Conservation (phyloP, 2,329 filamentous ascomycete species). For the Ceratocystis diversiconidia region DNA sequence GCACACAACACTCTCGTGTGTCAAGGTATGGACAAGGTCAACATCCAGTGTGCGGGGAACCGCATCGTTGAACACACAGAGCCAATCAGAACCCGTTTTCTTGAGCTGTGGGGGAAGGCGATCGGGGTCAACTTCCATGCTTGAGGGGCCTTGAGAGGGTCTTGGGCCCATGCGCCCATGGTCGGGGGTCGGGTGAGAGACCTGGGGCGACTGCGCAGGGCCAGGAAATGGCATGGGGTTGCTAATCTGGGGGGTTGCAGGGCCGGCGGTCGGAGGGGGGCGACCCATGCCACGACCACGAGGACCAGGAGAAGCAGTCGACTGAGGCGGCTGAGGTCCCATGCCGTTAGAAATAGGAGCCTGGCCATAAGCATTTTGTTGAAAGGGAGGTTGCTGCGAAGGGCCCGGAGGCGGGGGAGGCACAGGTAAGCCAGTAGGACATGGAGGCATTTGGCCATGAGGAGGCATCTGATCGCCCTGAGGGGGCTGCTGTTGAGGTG, state of each 20-base stretch:
- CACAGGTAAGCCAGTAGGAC: constrained; percentile 36
- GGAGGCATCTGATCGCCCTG: constrained; percentile 45
- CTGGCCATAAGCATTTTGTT: constrained; percentile 54
- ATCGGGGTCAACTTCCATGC: constrained; percentile 64
- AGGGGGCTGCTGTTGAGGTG: constrained; percentile 51
- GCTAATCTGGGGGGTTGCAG: constrained; percentile 84
- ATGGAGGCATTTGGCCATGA: constrained; percentile 35
- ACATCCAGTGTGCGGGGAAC: constrained; percentile 84
- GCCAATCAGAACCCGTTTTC: constrained; percentile 85
- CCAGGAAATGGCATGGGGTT: constrained; percentile 77
- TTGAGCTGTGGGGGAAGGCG: constrained; percentile 74
- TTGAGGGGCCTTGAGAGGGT: constrained; percentile 27
- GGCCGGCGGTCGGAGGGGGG: constrained; percentile 45
- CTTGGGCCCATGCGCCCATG: constrained; percentile 39
- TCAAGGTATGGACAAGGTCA: constrained; percentile 81
- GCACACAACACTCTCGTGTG: constrained; percentile 93
- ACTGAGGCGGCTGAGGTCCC: constrained; percentile 66
- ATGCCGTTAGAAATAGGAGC: constrained; percentile 53
- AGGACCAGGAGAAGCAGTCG: constrained; percentile 75
- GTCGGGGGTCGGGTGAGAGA: constrained; percentile 69
- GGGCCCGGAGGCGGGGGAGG: constrained; percentile 45
- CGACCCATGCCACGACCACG: constrained; percentile 50
- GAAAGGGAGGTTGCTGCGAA: constrained; percentile 57
- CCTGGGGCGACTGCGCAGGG: constrained; percentile 68
- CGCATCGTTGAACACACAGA: constrained; percentile 88